Conservation (phyloP, 768 basidiomycete species). For the Pulveroboletus sp. region DNA sequence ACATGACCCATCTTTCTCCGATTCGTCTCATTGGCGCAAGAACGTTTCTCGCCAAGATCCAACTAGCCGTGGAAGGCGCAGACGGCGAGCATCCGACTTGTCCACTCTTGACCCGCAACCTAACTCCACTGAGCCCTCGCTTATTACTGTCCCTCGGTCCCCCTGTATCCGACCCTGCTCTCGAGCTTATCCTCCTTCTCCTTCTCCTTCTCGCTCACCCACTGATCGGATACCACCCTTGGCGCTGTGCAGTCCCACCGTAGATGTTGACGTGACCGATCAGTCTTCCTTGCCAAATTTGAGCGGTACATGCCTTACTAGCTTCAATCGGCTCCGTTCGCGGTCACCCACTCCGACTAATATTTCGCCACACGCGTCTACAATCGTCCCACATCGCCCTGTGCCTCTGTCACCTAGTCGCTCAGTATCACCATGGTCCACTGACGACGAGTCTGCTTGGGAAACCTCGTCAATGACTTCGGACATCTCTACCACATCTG, state of each 20-base stretch:
- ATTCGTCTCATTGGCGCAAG: conserved; percentile 55
- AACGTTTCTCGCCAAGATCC: conserved; percentile 41
- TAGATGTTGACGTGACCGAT: conserved; percentile 1
- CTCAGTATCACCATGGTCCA: conserved; percentile 59
- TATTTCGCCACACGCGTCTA: conserved; percentile 25
- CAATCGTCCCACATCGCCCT: conserved; percentile 11
- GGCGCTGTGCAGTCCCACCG: conserved; percentile 20
- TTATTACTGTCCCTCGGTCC: conserved; percentile 32
- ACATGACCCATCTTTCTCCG: conserved; percentile 42
- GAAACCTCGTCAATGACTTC: conserved; percentile 65
- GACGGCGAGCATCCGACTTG: conserved; percentile 49
- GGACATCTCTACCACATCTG: conserved; percentile 55
- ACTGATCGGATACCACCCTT: conserved; percentile 32
- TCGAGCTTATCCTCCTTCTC: conserved; percentile 50
- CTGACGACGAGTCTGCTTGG: conserved; percentile 75
- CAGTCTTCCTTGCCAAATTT: conserved; percentile 1
- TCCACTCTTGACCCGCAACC: conserved; percentile 30
- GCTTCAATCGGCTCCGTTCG: conserved; percentile 20
- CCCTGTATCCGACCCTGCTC: conserved; percentile 40
- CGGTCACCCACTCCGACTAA: conserved; percentile 39
- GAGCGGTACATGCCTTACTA: neutral
- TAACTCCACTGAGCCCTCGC: conserved; percentile 23
- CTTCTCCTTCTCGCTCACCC: conserved; percentile 44
- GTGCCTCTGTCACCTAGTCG: conserved; percentile 13
- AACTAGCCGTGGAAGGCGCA: conserved; percentile 53